Base-by-base conservation (phyloP, 169 alveolate genomes). In the Perkinsus marinus region DNA sequence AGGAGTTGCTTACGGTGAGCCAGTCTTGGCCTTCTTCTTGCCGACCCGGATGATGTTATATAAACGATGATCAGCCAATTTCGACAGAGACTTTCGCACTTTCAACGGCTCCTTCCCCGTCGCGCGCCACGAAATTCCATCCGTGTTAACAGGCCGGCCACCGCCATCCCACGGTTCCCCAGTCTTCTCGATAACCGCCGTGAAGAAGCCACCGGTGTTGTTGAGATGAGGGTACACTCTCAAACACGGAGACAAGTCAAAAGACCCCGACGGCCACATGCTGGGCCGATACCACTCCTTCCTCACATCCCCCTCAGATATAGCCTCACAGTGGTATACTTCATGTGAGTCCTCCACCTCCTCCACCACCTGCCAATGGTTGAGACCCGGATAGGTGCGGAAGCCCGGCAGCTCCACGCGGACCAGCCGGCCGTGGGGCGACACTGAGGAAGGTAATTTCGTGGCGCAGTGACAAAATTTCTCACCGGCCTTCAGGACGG, bases 131-230 rank as follows among this genome's bases (percentile, higher is more conserved):
- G 79, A 57, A 57, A 57, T 57, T 57, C 46, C 79, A 6, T 57
- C 37, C 79, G 79, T 57, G 46, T 10, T 41, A 3, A 41, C 19
- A 3, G 46, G 46, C 10, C 46, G 46, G 46, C 46, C 10, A 10
- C n/a, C 68, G 22, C 22, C 79, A 2, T 26, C 79, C 79, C 79
- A 57, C 7, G 79, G 79, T 30, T 57, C 79, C 5, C 79, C 79
- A 57, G 79, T 57, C 57, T 93, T 96, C 92, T 94, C 95, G 47
- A 98, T 91, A 26, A 97, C 92, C 30, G 98, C 96, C 30, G 97
- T 95, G 93, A 96, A 98, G 92, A 98, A 98, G 43, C 98, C 98
- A 39, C 98, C 98, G 0, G 99, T 97, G 93, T 98, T 96, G 93
- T 96, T 93, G 93, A 96, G 98, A 93, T 97, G 98, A 22, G 99